These are phyloP conservation scores for Teratosphaeria destructans DNA, from an alignment of 2,329 filamentous ascomycete genomes.

Conservation along the genomic window DNA sequence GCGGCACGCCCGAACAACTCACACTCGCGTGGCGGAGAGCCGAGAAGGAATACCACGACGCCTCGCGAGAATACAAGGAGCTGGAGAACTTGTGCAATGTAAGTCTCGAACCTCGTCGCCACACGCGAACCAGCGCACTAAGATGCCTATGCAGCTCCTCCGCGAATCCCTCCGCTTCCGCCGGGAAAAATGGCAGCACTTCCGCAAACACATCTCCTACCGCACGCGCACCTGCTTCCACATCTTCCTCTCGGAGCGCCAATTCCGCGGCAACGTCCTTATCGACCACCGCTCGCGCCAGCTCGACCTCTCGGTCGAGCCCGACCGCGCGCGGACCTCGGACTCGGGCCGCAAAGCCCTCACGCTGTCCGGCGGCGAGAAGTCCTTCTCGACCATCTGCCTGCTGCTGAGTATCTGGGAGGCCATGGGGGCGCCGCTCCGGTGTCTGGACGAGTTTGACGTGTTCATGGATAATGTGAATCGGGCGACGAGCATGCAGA, in stretches of 20 bases:
- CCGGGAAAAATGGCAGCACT: slow-evolving; percentile 64
- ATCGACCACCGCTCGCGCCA: slow-evolving; percentile 66
- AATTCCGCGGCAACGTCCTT: slow-evolving; percentile 71
- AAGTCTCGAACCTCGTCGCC: slow-evolving; percentile 28
- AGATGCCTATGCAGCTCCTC: slow-evolving; percentile 6
- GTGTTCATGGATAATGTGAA: slow-evolving; percentile 99
- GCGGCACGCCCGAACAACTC: slow-evolving; percentile 23
- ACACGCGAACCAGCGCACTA: slow-evolving; percentile 1
- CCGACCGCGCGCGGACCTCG: slow-evolving; percentile 57
- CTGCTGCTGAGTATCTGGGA: slow-evolving; percentile 90
- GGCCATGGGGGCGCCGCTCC: slow-evolving; percentile 89
- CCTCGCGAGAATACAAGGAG: slow-evolving; percentile 11
- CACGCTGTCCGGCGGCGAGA: slow-evolving; percentile 90
- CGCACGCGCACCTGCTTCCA: slow-evolving; percentile 76
- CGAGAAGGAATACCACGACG: slow-evolving; percentile 15
- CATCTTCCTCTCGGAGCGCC: slow-evolving; percentile 78
- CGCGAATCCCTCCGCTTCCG: slow-evolving; percentile 55
- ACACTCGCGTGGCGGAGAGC: slow-evolving; percentile 18
- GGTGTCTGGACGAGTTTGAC: slow-evolving; percentile 95
- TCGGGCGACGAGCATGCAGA: slow-evolving; percentile 79
- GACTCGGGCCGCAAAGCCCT: slow-evolving; percentile 71
- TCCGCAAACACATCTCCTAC: slow-evolving; percentile 77
- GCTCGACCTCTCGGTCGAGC: slow-evolving; percentile 65
- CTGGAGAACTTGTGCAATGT: slow-evolving; percentile 29
- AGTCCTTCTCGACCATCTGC: slow-evolving; percentile 95